Evolutionary conservation across 345 rosid genomes (phyloP).

Genomic region (Eucalyptus sp.): DNA sequence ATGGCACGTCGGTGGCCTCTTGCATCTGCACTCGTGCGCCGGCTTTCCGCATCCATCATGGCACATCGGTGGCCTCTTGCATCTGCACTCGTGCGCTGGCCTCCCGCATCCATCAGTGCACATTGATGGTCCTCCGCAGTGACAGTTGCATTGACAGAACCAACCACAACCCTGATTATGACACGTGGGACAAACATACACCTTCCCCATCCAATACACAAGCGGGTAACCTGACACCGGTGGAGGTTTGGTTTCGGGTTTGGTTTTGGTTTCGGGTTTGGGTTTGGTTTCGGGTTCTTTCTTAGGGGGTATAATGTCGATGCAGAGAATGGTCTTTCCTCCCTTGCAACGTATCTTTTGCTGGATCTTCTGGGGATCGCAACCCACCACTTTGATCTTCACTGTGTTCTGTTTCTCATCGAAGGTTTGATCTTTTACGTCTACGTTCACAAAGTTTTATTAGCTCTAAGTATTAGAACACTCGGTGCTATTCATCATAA

Average conservation of each 20-base stretch:
- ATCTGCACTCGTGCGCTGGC: too few relatives aligned
- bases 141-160: not conserved
- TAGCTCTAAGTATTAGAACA: not conserved
- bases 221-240: not conserved
- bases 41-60: conserved; percentile 1
- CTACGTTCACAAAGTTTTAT: not conserved
- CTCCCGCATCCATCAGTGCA: not conserved
- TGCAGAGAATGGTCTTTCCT: not conserved
- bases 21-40: not conserved
- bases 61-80: not conserved
- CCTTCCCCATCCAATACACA: not conserved
- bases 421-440: not conserved
- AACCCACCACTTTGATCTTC: not conserved
- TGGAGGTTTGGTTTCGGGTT: rapidly evolving
- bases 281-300: too few relatives aligned
- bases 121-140: not conserved
- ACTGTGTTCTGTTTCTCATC: not conserved
- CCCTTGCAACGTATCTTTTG: not conserved
- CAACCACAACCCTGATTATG: not conserved
- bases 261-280: too few relatives aligned
- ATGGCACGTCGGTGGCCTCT: not conserved
- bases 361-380: not conserved
- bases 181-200: not conserved
- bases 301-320: too few relatives aligned
- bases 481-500: not conserved